Conservation (phyloP, 2,329 filamentous ascomycete species). For the Alternaria gaisen region DNA sequence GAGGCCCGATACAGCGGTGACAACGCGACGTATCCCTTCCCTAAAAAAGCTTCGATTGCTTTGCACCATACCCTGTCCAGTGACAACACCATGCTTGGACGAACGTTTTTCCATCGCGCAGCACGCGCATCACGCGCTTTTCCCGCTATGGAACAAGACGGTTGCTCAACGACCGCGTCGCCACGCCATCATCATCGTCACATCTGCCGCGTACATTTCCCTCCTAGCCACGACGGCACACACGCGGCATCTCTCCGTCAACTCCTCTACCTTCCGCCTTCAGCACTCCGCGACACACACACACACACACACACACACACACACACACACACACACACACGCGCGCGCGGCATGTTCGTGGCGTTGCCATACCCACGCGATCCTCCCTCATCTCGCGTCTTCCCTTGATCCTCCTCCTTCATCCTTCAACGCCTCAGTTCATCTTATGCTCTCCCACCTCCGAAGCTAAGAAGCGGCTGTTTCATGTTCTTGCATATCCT, state of each 20-base stretch:
- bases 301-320: not conserved
- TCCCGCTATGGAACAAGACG: not conserved
- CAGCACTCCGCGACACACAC: not conserved
- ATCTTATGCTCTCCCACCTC: not conserved
- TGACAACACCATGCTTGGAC: not conserved
- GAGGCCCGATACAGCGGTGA: not conserved
- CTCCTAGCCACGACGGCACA: not conserved
- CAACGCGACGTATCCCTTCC: not conserved
- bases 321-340: not conserved
- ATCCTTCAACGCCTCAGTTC: not conserved
- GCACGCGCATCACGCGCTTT: conserved; percentile 1
- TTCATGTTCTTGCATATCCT: not conserved
- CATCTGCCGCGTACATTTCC: not conserved
- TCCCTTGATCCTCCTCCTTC: not conserved
- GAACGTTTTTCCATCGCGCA: not conserved
- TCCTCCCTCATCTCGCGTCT: not conserved
- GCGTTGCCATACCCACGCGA: not conserved
- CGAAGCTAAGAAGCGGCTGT: not conserved
- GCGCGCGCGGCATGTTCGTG: not conserved
- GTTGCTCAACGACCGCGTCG: not conserved
- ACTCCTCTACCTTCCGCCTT: not conserved
- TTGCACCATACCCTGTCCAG: not conserved
- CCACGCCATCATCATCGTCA: not conserved
- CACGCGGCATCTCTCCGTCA: not conserved
- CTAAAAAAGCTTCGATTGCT: not conserved